A percentile compares a stretch with the other conserved stretches of the same genome.
Evolutionary conservation across 179 eudicot genomes (phyloP).

Genomic region (Carnegiea gigantea): DNA sequence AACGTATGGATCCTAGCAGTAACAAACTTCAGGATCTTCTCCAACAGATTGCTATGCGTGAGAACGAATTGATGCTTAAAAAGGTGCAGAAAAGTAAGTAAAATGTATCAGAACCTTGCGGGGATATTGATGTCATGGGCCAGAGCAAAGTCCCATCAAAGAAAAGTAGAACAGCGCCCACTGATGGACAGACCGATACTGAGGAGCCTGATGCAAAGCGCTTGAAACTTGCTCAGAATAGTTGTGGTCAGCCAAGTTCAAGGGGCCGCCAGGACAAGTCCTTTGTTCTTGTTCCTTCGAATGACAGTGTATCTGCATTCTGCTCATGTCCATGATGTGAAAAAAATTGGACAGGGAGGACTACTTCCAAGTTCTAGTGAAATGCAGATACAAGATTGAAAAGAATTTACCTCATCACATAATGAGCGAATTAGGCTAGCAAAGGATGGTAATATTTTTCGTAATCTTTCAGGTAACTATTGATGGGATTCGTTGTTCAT

Average conservation of each 20-base stretch:
- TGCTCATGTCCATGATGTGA: slow-evolving; percentile 23
- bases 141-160: slow-evolving; percentile 26
- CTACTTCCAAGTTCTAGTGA: slow-evolving; percentile 20
- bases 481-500: background rate
- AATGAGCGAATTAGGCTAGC: slow-evolving; percentile 16
- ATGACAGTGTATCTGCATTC: slow-evolving; percentile 7
- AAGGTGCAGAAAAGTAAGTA: slow-evolving; percentile 37
- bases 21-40: slow-evolving; percentile 67
- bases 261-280: slow-evolving; percentile 18
- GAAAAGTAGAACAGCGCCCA: slow-evolving; percentile 30
- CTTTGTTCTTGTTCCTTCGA: slow-evolving; percentile 15
- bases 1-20: slow-evolving; percentile 35
- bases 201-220: slow-evolving; percentile 54
- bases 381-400: slow-evolving; percentile 16
- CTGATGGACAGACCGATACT: slow-evolving; percentile 31
- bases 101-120: slow-evolving; percentile 30
- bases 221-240: slow-evolving; percentile 33
- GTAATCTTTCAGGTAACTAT: background rate
- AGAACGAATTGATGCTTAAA: slow-evolving; percentile 62
- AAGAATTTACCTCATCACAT: slow-evolving; percentile 19
- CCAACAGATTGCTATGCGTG: slow-evolving; percentile 59
- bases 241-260: slow-evolving; percentile 21
- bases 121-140: slow-evolving; percentile 26
- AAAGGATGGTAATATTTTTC: slow-evolving; percentile 29
- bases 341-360: slow-evolving; percentile 17